Base-by-base conservation (phyloP, 192 early-diverging fungal genomes). In the Allomyces macrogynus region DNA sequence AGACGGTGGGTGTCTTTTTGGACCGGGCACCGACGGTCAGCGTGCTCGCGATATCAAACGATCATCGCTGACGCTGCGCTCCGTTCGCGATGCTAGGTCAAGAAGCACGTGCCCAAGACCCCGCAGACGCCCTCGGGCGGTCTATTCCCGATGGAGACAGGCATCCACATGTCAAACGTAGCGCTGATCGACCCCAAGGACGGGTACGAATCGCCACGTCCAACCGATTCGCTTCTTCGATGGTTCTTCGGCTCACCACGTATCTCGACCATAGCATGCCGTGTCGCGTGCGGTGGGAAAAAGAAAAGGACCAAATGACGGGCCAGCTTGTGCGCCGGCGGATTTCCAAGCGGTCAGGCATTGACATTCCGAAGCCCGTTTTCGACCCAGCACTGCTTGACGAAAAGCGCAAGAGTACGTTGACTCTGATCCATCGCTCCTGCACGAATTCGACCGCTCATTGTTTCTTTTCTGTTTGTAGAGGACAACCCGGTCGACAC, bases 81-180 rank as follows among this genome's bases (percentile, higher is more conserved):
- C 32, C 32, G 4, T 7, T 8, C 26, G 4, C 26, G 26, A 63
- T 23, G 10, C 44, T 61, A 77, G 73, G 62, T 68, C 40, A 69
- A 66, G 54, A 84, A 84, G 72, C 80, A 78, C 71, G 71, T 57
- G 12, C 49, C 49, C 49, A n/a, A 84, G 60, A 78, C 81, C 67
- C 76, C 81, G 44, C 80, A 80, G 66, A 77, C 81, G 60, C 71
- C 83, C 60, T 71, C 75, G 26, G 75, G 81, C 3, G 78, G 70
- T 18, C 79, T 66, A 60, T 75, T 87, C 61, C 76, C 75, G 62
- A 82, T 81, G 67, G 85, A 86, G 65, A 78, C 80, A 69, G 85
- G 84, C 10, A 81, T 89, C 43, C 80, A 83, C 65, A 77, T 85
- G 62, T 81, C 83, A 4, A 81, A 89, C 67, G 75, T 89, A 5